These are phyloP conservation scores for Ophiostoma sp. DNA, from an alignment of 2,329 filamentous ascomycete species.

Conservation along the genomic window DNA sequence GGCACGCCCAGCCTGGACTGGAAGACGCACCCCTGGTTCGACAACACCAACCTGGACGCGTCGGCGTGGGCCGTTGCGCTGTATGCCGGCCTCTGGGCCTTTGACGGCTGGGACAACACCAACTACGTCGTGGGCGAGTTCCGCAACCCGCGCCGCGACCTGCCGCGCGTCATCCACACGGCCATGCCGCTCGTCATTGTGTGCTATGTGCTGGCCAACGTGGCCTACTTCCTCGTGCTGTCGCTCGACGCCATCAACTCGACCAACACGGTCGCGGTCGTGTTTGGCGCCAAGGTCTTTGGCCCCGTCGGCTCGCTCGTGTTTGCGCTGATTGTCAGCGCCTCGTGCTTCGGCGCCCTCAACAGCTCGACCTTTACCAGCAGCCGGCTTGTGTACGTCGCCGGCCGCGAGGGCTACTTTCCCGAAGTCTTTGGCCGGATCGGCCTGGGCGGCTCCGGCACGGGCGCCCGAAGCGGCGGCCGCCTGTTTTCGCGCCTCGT, in stretches of 20 bases:
- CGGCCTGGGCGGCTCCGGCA: slow-evolving; percentile 51
- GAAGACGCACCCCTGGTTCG: slow-evolving; percentile 85
- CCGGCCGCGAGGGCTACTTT: slow-evolving; percentile 91
- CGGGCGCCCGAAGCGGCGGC: slow-evolving; percentile 34
- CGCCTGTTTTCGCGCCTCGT: slow-evolving; percentile 58
- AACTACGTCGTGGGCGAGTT: slow-evolving; percentile 98
- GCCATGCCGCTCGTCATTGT: slow-evolving; percentile 92
- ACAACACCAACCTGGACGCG: slow-evolving; percentile 70
- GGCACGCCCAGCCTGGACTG: slow-evolving; percentile 75
- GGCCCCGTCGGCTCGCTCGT: slow-evolving; percentile 75
- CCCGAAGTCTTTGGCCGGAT: slow-evolving; percentile 78
- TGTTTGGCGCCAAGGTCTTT: slow-evolving; percentile 87
- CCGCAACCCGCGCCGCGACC: slow-evolving; percentile 80
- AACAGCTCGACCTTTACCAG: slow-evolving; percentile 94
- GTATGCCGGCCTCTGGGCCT: slow-evolving; percentile 95
- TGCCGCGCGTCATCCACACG: slow-evolving; percentile 92
- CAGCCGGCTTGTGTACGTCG: slow-evolving; percentile 85
- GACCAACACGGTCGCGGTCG: slow-evolving; percentile 91
- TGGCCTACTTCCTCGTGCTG: slow-evolving; percentile 91
- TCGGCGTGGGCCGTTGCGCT: slow-evolving; percentile 90
- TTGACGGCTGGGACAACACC: slow-evolving; percentile 98
- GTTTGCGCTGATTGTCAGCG: slow-evolving; percentile 81
- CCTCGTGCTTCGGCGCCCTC: slow-evolving; percentile 88
- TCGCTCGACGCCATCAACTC: slow-evolving; percentile 74
- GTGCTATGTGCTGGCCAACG: slow-evolving; percentile 83